A percentile compares a stretch with the other conserved stretches of the same genome.
phyloP scores from a whole-genome alignment of 495 filamentous ascomycete species.

The Rusavskia elegans region DNA sequence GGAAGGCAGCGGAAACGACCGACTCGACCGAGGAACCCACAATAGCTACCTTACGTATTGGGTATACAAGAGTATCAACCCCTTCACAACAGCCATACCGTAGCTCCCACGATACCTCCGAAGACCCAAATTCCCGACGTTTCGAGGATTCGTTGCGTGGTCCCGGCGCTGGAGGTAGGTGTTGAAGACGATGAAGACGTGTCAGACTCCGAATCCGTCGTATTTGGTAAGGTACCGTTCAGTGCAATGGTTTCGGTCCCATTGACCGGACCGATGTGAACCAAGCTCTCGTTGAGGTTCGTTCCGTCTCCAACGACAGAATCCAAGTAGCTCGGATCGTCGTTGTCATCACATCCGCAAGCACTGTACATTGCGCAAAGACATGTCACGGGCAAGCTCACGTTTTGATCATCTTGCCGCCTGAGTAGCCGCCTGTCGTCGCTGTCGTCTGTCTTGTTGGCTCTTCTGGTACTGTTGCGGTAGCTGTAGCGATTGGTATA shows the following conservation, averaged over 20 bases:
- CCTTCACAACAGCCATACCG: conserved; percentile 26
- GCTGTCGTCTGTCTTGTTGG: background rate
- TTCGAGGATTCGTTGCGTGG: conserved; percentile 22
- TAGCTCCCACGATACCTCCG: conserved; percentile 33
- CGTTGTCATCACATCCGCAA: conserved; percentile 76
- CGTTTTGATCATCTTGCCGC: conserved; percentile 30
- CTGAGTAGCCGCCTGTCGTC: background rate
- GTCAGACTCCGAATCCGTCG: conserved; percentile 48
- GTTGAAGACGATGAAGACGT: background rate
- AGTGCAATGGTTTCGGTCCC: conserved; percentile 61
- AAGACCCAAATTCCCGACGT: conserved; percentile 47
- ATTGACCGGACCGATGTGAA: conserved; percentile 51
- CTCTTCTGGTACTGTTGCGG: conserved; percentile 34
- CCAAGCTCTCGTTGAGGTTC: conserved; percentile 44
- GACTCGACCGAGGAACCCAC: too few relatives aligned
- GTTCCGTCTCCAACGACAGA: conserved; percentile 50
- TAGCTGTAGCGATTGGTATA: conserved; percentile 45
- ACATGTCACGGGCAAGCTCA: conserved; percentile 58
- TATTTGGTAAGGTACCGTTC: conserved; percentile 77
- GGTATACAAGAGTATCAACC: too few relatives aligned
- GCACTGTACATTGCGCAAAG: conserved; percentile 51
- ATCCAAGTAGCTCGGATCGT: conserved; percentile 38
- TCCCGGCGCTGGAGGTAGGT: conserved; percentile 17
- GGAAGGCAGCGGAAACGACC: too few relatives aligned
- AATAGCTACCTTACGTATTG: too few relatives aligned